Base-by-base conservation (phyloP, 1,139 yeast species). In the Magnusiomyces ingens region DNA sequence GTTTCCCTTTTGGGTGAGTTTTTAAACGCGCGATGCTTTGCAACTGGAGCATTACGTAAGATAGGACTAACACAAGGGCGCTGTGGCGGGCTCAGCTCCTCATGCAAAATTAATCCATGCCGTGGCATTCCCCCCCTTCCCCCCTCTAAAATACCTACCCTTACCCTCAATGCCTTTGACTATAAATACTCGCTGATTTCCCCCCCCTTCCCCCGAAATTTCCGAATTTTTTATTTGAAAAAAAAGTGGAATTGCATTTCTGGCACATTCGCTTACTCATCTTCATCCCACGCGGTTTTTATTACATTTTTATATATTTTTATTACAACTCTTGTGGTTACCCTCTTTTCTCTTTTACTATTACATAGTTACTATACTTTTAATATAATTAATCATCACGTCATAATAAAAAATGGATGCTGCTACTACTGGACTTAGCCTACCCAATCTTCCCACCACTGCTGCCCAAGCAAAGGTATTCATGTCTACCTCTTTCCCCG, bases 381-480 rank as follows among this genome's bases (percentile, higher is more conserved):
- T 17, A 37, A 37, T 17, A 37, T 37, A n/a, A 37, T 17, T 5
- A 37, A n/a, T 37, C 18, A 37, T 37, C 18, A 37, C 41, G 6
- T 37, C 15, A 37, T 12, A n/a, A 37, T 5, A 37, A 26, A 45
- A 45, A 45, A 29, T 29, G 48, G 32, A 45, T 29, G 13, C 45
- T 15, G 17, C 41, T 37, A n/a, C 45, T 21, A 19, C 29, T 11
- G 45, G 35, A 11, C 19, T 43, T 6, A 43, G 22, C 32, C 45
- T 43, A 19, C 45, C 45, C 15, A 81, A 91, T 60, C 78, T 84
- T 61, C 93, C 93, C 55, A 82, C 86, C 26, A 84, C 87, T 36
- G 89, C 93, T n/a, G 88, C 87, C 15, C 82, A 82, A 66, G 93
- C 93, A 12, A 81, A 81, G 67, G 85, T 82, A 45, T 85, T 85